A percentile compares a stretch with the other conserved stretches of the same genome.
Conservation (phyloP, 352 stramenopile genomes). For the Phytophthora uliginosa region DNA sequence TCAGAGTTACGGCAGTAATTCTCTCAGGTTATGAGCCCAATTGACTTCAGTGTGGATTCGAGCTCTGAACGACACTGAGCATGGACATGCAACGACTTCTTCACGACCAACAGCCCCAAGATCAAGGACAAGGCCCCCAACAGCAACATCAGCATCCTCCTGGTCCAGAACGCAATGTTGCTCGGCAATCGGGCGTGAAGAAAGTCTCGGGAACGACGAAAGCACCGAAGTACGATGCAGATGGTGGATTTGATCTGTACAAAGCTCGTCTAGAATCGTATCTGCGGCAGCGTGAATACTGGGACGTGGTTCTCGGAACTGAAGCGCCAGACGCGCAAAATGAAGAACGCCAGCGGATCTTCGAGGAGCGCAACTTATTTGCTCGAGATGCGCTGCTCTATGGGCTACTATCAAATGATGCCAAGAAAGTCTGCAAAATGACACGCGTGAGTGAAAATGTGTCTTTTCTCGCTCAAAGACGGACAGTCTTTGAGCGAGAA, state of each 20-base stretch:
- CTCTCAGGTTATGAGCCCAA: too few species aligned
- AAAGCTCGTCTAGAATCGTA: neutral
- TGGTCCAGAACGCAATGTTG: neutral
- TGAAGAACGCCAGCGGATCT: neutral
- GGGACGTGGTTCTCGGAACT: neutral
- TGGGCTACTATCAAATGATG: neutral
- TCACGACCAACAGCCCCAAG: too few species aligned
- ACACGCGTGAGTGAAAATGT: neutral
- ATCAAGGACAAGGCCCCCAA: too few species aligned
- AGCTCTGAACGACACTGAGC: too few species aligned
- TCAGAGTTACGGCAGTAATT: neutral
- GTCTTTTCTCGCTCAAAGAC: too few species aligned
- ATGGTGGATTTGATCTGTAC: neutral
- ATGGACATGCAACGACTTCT: too few species aligned
- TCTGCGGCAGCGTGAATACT: neutral
- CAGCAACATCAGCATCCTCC: neutral
- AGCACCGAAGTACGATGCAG: neutral
- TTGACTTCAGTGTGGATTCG: too few species aligned
- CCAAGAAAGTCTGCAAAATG: neutral
- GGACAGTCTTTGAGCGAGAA: neutral
- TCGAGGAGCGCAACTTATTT: neutral
- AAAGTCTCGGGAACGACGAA: neutral
- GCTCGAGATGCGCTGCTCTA: neutral
- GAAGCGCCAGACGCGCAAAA: neutral
- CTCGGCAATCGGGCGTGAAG: neutral